Base-by-base conservation (phyloP, 108 stramenopile species). In the Cylindrotheca fusiformis region DNA sequence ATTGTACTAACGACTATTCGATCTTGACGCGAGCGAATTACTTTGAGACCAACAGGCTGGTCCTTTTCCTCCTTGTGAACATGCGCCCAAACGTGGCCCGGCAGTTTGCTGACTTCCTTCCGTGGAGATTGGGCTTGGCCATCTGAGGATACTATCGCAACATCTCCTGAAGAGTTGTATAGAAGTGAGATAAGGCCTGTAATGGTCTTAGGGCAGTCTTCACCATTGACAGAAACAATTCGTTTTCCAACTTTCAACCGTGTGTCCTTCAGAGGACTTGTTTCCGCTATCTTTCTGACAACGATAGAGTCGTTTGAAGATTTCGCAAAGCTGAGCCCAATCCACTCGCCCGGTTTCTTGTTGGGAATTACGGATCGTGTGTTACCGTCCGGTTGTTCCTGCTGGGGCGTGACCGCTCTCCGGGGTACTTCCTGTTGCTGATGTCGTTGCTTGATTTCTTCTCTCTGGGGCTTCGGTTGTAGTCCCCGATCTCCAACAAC, bases 1-100 rank as follows among this genome's bases (percentile, higher is more conserved):
- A 61, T 22, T 4, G 28, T 49, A 28, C 60, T 61, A 29, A 61
- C 29, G 21, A 29, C 60, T 24, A 49, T 61, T 8, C 60, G 60
- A 1, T 25, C 60, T 2, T 49, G 60, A 2, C 5, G 8, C 3
- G 41, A 46, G 1, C n/a, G 41, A 23, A 48, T 24, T 14, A 61
- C 8, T 1, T 44, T 44, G 2, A 61, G 12, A 8, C 60, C 60
- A 49, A 61, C 6, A 22, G 21, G 10, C 4, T 1, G 24, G 0
- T 36, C 60, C 3, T 19, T 24, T 8, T 1, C 14, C 0, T 29
- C 3, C 26, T 49, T 48, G 47, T 23, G 24, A 1, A 61, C 14
- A 6, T 41, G 6, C 14, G 36, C 36, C 6, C 6, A 6, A 41
- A 41, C 36, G 6, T 41, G 36, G 10, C 36, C 36, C 36, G 36